These are phyloP conservation scores for Albizia julibrissin DNA, from an alignment of 306 rosid genomes.

Conservation along the genomic window DNA sequence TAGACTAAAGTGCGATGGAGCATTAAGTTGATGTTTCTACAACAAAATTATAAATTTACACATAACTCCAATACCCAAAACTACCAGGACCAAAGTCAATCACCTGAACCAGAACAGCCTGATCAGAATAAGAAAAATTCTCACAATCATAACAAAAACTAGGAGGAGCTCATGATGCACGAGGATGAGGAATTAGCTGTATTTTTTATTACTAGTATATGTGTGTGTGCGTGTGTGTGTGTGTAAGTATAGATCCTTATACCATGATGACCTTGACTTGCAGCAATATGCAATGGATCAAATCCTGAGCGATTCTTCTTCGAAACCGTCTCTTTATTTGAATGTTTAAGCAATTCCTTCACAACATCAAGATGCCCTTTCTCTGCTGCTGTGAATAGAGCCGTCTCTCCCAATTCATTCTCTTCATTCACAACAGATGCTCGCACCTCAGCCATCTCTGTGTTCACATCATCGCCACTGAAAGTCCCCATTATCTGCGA, in stretches of 20 bases:
- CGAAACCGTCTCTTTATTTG: constrained; percentile 53
- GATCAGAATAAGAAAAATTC: neutral
- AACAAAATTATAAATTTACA: neutral
- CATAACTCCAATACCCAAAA: neutral
- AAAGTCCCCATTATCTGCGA: constrained; percentile 71
- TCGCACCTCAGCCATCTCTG: constrained; percentile 91
- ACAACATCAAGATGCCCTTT: constrained; percentile 83
- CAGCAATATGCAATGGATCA: constrained; percentile 92
- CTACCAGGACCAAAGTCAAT: neutral
- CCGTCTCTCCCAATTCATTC: constrained; percentile 88
- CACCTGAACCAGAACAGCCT: neutral
- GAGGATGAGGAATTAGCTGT: neutral
- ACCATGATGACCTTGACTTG: constrained; percentile 90
- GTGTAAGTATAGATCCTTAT: neutral
- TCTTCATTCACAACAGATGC: constrained; percentile 85
- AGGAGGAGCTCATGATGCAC: neutral
- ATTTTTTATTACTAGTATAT: neutral
- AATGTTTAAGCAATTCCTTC: constrained; percentile 76
- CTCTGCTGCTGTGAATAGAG: constrained; percentile 88
- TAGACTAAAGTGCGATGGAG: neutral
- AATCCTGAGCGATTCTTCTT: constrained; percentile 73
- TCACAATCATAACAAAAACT: neutral
- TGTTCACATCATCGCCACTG: constrained; percentile 58
- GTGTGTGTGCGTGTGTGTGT: too few species aligned
- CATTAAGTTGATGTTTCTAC: neutral